Base-by-base conservation (phyloP, 176 grass and related monocot genomes). In the Tillandsia fasciculata region DNA sequence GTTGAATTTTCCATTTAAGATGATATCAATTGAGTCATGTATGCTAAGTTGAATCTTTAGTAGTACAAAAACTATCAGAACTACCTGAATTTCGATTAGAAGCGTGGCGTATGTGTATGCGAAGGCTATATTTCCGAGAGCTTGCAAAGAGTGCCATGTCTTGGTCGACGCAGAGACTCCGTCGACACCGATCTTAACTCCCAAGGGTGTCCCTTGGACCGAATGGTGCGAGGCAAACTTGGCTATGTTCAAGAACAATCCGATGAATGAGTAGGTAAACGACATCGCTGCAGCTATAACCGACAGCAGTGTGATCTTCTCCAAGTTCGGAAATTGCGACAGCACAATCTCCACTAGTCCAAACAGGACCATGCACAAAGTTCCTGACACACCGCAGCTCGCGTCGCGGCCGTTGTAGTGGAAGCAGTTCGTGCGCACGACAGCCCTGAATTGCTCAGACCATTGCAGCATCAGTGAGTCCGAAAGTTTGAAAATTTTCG, bases 31-130 rank as follows among this genome's bases (percentile, higher is more conserved):
- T 42, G 33, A 42, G 33, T 42, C 7, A 42, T 42, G 33, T 42
- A 42, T 42, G 33, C 33, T 42, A 7, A 6, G 33, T 42, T 7
- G 33, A 42, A 42, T 42, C 33, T 6, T 42, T 42, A 42, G 33
- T 42, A 42, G 33, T 42, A 42, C 7, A 42, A 42, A 42, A 42
- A 42, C 33, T 42, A 42, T 42, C 33, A 12, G 48, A 13, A 0
- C 22, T 68, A 76, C 91, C 85, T 96, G 92, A 64, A 96, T 89
- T 74, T 96, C 92, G n/a, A 96, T 83, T 52, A 96, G 81, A 65
- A 96, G 92, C 92, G 92, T 96, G 42, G 92, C 63, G 65, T 89
- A 96, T 48, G 92, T 96, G 89, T 96, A 96, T 0, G 92, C 92
- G 64, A 96, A 92, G 7, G 92, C 86, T 53, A 96, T 90, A 75